Evolutionary conservation across 345 rosid species (phyloP), one percentile per base, ranked within the genome.

Genomic region (Linum usitatissimum): DNA sequence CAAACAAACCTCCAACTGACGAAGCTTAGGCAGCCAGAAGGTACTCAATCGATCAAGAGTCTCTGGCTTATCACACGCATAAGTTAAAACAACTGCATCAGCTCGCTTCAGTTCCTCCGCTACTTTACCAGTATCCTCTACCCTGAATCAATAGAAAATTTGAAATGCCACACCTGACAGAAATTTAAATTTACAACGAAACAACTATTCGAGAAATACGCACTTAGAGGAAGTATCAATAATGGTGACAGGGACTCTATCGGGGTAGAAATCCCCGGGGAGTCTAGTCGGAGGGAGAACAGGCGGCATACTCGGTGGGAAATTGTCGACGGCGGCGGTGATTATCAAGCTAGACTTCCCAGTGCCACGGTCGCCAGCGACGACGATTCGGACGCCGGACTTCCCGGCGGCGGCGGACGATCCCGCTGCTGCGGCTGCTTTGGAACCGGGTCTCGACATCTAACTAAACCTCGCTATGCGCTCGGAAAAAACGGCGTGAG

Each of bases 331-430:
- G 4, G 95, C 87, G 13, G 96, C 96, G 31, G 93, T 86, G 1
- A 83, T 82, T 72, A 94, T 90, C 81, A 94, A 79, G 78, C 95
- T 94, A 13, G 99, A 90, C 72, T 94, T 94, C 21, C 99, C 97
- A 0, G 95, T 90, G 45, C 96, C 89, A 20, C 82, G 84, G 62
- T 88, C 99, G 49, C 99, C 99, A 0, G 85, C 87, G 15, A 94
- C 99, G 66, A 88, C 93, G 42, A 90, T 86, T 45, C 95, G 82
- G 6, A 94, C 93, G 19, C 83, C 79, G 9, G 72, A 73, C 61
- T 76, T 83, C 15, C 84, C 84, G 9, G 80, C 90, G 0, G 87
- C 81, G 21, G 71, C 72, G 40, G 65, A 66, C n/a, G 65, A 54
- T 28, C 73, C 69, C 9, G 65, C 68, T 0, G 80, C 54, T 64